These are phyloP conservation scores for Naganishia vaughanmartiniae DNA, from an alignment of 768 basidiomycete species.

Conservation along the genomic window DNA sequence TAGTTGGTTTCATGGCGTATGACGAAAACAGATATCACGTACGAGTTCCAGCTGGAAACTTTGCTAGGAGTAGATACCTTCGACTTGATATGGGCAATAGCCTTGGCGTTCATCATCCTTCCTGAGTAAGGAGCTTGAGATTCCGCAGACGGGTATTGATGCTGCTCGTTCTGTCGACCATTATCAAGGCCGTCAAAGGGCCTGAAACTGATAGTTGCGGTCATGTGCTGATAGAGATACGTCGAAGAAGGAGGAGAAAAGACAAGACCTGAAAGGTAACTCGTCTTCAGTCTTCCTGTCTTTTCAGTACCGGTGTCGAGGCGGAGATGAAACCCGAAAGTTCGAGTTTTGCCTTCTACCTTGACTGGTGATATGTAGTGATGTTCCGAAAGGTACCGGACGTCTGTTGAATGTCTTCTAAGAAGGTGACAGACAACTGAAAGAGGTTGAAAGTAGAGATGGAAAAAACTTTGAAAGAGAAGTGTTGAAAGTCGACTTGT, in stretches of 20 bases:
- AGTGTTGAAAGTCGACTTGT: constrained; percentile 8
- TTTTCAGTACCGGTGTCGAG: constrained; percentile 22
- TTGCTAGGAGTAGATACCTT: constrained; percentile 22
- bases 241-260: constrained; percentile 24
- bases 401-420: not conserved
- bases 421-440: not conserved
- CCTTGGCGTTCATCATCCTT: constrained; percentile 25
- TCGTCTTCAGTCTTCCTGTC: constrained; percentile 22
- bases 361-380: constrained; percentile 16
- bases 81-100: constrained; percentile 25
- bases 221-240: constrained; percentile 25
- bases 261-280: constrained; percentile 20
- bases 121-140: constrained; percentile 22
- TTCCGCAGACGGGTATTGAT: constrained; percentile 13
- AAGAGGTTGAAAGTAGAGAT: constrained; percentile 5
- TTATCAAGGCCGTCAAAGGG: constrained; percentile 24
- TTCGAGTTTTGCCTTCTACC: constrained; percentile 17
- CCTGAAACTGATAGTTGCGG: constrained; percentile 20
- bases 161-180: constrained; percentile 19
- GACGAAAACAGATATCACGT: not conserved
- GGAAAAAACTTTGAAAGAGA: not conserved
- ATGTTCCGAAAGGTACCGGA: constrained; percentile 2
- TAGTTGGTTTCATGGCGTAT: not conserved
- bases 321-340: not conserved
- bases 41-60: constrained; percentile 18